Base-by-base conservation (phyloP, 75 land plant species). In the Sequoiadendron giganteum region DNA sequence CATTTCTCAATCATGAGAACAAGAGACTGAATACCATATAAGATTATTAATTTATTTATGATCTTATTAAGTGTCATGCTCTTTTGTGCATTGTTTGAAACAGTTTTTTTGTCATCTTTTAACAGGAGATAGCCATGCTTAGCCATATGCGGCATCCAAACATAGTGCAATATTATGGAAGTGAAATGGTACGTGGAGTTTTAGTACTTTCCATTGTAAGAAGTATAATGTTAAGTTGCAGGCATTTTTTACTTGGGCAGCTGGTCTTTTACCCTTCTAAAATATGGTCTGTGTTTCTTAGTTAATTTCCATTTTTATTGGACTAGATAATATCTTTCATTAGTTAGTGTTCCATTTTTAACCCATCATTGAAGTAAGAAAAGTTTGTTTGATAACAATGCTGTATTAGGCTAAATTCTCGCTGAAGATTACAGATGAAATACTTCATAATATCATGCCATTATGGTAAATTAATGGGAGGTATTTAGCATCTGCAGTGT, bases 91-190 rank as follows among this genome's bases (percentile, higher is more conserved):
- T 47, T 82, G 28, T 45, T 45, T 82, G 52, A 82, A 80, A 89
- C 10, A 28, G 10, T 88, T 39, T 73, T 61, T 89, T 84, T 13
- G 83, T 84, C 39, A n/a, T 58, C 52, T 88, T 86, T 79, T 86
- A 30, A 85, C 97, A 98, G 99, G 99, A 98, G 87, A 95, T 98
- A 76, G 77, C 86, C 34, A 84, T 96, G 89, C 95, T 98, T 73
- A 97, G 99, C 87, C 93, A 93, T 89, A 92, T 98, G 80, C 92
- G 93, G 77, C 99, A 98, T 91, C 90, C 93, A 86, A 98, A 98
- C 86, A 98, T 98, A 86, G 99, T 98, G 88, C 99, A 94, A 85
- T 98, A 97, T 87, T 91, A 93, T 95, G 99, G 99, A 90, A 94
- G 97, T 92, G 99, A 97, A 87, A 87, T 93, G 99, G 99, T 98